phyloP scores from a whole-genome alignment of 352 stramenopile genomes.

The Thalassiosira livingstoniorum region DNA sequence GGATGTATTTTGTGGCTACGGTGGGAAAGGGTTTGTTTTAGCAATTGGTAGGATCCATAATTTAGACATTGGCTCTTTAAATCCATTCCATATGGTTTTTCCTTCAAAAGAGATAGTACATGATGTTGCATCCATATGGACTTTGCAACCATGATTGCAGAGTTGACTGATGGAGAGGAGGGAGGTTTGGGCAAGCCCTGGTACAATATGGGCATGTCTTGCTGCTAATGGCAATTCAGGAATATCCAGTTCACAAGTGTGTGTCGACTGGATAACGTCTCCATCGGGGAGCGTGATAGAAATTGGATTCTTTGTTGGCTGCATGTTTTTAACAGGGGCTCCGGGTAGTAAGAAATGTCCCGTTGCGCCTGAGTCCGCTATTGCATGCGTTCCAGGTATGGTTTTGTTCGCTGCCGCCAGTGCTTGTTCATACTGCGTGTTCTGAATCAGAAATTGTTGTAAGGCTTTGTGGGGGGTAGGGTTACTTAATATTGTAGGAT shows the following conservation, averaged over 20 bases:
- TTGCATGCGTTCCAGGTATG: neutral
- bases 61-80: neutral
- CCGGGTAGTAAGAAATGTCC: slow-evolving; percentile 16
- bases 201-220: slow-evolving; percentile 10
- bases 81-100: neutral
- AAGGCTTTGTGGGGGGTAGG: neutral
- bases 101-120: slow-evolving; percentile 21
- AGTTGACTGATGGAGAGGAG: neutral
- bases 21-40: neutral
- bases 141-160: slow-evolving; percentile 5
- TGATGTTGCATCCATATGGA: neutral
- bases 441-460: neutral
- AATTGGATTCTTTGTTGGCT: neutral
- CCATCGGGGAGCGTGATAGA: slow-evolving; percentile 18
- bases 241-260: slow-evolving; percentile 34
- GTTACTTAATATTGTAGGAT: too few species aligned
- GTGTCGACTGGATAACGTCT: slow-evolving; percentile 26
- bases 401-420: neutral
- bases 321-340: slow-evolving; percentile 6
- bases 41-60: slow-evolving; percentile 6
- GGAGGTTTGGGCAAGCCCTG: slow-evolving; percentile 16
- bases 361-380: slow-evolving; percentile 20
- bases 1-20: neutral
- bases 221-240: slow-evolving; percentile 4
- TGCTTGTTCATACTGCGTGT: neutral